Percentiles rank a stretch among this genome's conserved stretches.
These are phyloP conservation scores for Cladosporium sp. DNA, from an alignment of 2,329 filamentous ascomycete species.

Conservation along the genomic window DNA sequence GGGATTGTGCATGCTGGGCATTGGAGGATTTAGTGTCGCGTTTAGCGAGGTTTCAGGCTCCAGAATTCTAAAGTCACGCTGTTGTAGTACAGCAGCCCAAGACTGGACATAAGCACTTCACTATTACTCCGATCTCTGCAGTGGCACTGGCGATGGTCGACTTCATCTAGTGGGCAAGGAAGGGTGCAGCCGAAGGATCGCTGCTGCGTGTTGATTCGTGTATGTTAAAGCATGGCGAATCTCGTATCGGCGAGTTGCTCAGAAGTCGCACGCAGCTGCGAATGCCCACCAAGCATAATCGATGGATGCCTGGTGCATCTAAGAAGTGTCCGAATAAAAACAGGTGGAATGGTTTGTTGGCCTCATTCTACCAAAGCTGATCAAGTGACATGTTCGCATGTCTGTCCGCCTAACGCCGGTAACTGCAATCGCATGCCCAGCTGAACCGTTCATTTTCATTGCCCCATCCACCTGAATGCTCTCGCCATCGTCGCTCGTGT, in stretches of 20 bases:
- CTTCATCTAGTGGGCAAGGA: not conserved
- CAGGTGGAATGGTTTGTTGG: slow-evolving; percentile 22
- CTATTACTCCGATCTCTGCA: not conserved
- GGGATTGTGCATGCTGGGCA: not conserved
- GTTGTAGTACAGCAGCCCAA: not conserved
- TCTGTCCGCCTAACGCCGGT: slow-evolving; percentile 22
- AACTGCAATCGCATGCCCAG: slow-evolving; percentile 21
- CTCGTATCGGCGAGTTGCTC: not conserved
- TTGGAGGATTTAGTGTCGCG: not conserved
- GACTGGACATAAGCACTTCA: not conserved
- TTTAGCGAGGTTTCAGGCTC: not conserved
- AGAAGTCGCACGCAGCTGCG: not conserved
- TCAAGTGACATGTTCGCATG: slow-evolving; percentile 22
- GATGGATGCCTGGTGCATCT: not conserved
- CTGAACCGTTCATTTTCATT: slow-evolving; percentile 16
- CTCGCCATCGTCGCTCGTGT: slow-evolving; percentile 21
- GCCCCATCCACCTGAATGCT: slow-evolving; percentile 22
- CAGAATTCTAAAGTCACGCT: not conserved
- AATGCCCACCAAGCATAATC: not conserved
- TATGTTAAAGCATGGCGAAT: not conserved
- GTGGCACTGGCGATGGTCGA: not conserved
- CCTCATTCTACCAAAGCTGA: slow-evolving; percentile 21
- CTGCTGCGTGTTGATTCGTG: not conserved
- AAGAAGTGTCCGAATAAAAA: not conserved
- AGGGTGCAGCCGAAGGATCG: not conserved